Base-by-base conservation (phyloP, 1,139 yeast species). In the Nakaseomyces nivariensis region DNA sequence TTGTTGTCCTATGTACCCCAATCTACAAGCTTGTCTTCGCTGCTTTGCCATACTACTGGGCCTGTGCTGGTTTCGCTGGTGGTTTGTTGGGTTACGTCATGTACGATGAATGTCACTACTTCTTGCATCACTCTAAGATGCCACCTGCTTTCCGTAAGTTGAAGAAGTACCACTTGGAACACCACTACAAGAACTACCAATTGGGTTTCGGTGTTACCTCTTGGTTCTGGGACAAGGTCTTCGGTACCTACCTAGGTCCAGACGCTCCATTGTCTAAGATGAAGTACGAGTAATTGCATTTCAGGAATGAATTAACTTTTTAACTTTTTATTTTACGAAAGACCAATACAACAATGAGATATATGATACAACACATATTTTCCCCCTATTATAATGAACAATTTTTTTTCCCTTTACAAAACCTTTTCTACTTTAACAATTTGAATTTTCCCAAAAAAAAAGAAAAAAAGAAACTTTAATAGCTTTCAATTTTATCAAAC, bases 121-220 rank as follows among this genome's bases (percentile, higher is more conserved):
- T 87, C 60, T 72, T 92, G 64, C 99, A 92, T 66, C 99, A 92
- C 70, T 77, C 85, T 41, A 76, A 75, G 59, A 74, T 92, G 61
- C 98, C 98, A 24, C 63, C 72, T 46, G 85, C 74, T 64, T 72
- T 87, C 69, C 90, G 87, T 66, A 81, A 78, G 40, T 72, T 88
- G 62, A 92, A 92, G 71, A 86, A 85, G 48, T 82, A 87, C 65
- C 99, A 92, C 69, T 77, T 92, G 69, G 97, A 90, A 67, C 99
- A 92, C 68, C 99, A 92, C 66, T 92, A 92, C 74, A 90, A 90
- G 73, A 90, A 94, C 69, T 94, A 87, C 68, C 96, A 92, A 68
- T 71, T 89, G 63, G 99, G 97, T 1, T 92, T 88, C 60, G 99
- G 99, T 59, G 97, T 92, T 53, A 87, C 97, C 42, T 78, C 89